Evolutionary conservation across 495 filamentous ascomycete genomes (phyloP), one percentile per base, ranked within the genome.

Genomic region (Penicillium arizonense): DNA sequence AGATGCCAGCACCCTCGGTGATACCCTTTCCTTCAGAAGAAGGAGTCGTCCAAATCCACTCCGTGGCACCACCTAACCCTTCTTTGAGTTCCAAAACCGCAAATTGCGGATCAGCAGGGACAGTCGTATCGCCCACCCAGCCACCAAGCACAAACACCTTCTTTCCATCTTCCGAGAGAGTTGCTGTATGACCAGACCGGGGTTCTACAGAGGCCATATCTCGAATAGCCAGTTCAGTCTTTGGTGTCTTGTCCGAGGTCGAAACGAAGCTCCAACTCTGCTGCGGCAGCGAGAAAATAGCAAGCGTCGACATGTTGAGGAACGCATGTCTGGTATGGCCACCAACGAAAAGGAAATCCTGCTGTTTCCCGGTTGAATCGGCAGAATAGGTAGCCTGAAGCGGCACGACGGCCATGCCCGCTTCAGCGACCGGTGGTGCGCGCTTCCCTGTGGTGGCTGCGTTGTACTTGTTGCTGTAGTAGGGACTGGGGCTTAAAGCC

Each of bases 231-330:
- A 86, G 74, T 40, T 84, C 81, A 5, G 76, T 80, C 33, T 45
- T 69, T 62, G 20, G 47, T 47, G 5, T 62, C 34, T 37, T 49
- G 1, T 80, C 73, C 12, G 80, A 73, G 4, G 72, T 72, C 11
- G 77, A 75, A 5, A 92, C 71, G 64, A 94, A 96, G 35, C 77
- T 83, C 93, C 93, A 97, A 50, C 80, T 88, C 56, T 89, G 84
- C 57, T 95, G 86, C 4, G 93, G 93, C 14, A 96, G 74, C 23
- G 82, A 90, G 74, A 91, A 96, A 1, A 97, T 71, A 0, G 93
- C 93, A 8, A 93, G 81, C 52, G 90, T 88, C 30, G 88, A 91
- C 88, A 95, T 96, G 64, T 96, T 96, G 63, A 96, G 83, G 58
- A 96, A 97, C 0, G 90, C 93, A 12, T 74, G 59, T 55, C 82